Conservation (phyloP, 352 stramenopile species). For the Pythium dissotocum region DNA sequence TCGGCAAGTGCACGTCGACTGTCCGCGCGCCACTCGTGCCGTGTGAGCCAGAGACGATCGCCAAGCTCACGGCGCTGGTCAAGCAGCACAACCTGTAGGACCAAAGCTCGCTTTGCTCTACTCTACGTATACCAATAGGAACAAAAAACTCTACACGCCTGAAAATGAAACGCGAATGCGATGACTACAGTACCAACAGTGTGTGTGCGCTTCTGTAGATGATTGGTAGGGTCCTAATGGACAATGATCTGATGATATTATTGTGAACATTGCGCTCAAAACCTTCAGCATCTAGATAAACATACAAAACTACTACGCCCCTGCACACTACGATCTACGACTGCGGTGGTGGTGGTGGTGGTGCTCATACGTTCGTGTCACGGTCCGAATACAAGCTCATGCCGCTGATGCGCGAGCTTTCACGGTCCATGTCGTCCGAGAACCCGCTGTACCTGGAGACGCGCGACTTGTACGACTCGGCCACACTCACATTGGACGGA, state of each 20-base stretch:
- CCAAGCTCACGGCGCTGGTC: conserved; percentile 60
- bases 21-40: conserved; percentile 77
- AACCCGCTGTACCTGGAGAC: conserved; percentile 51
- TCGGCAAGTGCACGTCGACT: conserved; percentile 81
- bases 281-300: conserved; percentile 9
- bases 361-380: conserved; percentile 23
- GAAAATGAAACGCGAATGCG: neutral
- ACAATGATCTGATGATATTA: conserved; percentile 23
- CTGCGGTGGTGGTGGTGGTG: neutral
- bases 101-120: conserved; percentile 15
- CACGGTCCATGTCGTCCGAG: conserved; percentile 28
- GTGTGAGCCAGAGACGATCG: conserved; percentile 67
- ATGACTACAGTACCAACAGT: neutral
- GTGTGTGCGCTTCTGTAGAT: neutral
- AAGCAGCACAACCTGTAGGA: conserved; percentile 81
- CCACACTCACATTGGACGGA: conserved; percentile 43
- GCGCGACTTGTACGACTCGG: conserved; percentile 70
- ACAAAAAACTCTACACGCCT: neutral
- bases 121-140: conserved; percentile 10
- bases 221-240: neutral
- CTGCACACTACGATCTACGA: conserved; percentile 14
- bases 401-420: conserved; percentile 65
- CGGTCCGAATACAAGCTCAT: conserved; percentile 35
- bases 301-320: neutral
- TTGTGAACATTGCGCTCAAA: neutral